Evolutionary conservation across 108 stramenopile species (phyloP), one percentile per base, ranked within the genome.

Genomic region (Pseudonitzschia delicatissima): DNA sequence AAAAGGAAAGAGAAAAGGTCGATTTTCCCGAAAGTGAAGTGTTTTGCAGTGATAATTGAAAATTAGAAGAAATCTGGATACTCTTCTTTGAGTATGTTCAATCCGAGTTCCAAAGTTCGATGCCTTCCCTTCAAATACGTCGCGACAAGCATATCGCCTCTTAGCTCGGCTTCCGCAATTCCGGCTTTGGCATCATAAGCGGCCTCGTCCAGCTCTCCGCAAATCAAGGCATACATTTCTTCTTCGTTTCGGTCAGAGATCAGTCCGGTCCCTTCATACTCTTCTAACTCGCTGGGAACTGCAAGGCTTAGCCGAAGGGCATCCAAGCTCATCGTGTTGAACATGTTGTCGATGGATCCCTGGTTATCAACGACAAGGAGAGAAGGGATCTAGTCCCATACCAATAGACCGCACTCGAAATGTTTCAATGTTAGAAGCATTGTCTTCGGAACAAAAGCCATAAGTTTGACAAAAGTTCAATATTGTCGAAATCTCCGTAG

Each of bases 401-500:
- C 37, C 60, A 3, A 61, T 35, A 8, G 60, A 61, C 34, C 73
- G 72, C 21, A 89, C 77, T 62, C 66, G 45, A 42, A 89, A 60
- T 12, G 63, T 68, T 71, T 89, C 88, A 18, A 70, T 62, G 57
- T 89, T 89, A 67, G 61, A 69, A 27, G 76, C 64, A 62, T 89
- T 89, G 35, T 66, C 64, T 2, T n/a, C 57, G 33, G 55, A 47
- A 13, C 85, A 81, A 66, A 91, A 91, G 20, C 90, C 90, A 72
- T 91, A 91, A 58, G n/a, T 88, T 79, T 9, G 37, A 78, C 6
- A 91, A 65, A 12, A 87, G 81, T 63, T 91, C 82, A 5, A 91
- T 59, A 67, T 88, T 91, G 45, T 82, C 69, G 26, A 91, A 76
- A 45, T 76, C 67, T 8, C 90, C 90, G 68, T 91, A 91, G 2